A percentile compares a stretch with the other conserved stretches of the same genome.
These are phyloP conservation scores for Lagerstroemia speciosa DNA, from an alignment of 345 rosid species.

Conservation along the genomic window DNA sequence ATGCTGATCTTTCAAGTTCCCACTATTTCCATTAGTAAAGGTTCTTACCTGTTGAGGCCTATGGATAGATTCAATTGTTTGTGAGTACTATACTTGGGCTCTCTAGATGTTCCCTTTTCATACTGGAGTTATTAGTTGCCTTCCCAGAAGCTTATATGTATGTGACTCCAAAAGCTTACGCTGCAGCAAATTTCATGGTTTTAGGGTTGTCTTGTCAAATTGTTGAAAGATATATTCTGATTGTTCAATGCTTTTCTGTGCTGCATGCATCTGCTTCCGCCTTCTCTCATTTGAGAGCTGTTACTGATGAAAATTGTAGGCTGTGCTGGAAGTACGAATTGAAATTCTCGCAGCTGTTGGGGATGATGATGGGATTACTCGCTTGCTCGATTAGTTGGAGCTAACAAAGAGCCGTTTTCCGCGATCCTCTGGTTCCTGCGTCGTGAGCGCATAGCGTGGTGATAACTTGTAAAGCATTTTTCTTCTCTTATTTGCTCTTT, in stretches of 20 bases:
- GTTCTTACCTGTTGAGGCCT: neutral
- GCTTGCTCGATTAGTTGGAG: constrained; percentile 62
- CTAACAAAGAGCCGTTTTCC: neutral
- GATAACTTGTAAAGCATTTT: constrained; percentile 31
- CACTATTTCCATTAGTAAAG: neutral
- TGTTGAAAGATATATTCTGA: neutral
- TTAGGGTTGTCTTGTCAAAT: neutral
- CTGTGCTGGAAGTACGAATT: constrained; percentile 60
- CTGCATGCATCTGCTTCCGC: neutral
- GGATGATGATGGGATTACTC: constrained; percentile 77
- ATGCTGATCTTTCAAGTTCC: neutral
- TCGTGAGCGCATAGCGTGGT: neutral
- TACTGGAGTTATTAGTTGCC: neutral
- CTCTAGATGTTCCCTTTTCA: neutral
- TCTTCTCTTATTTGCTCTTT: neutral
- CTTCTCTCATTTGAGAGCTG: neutral
- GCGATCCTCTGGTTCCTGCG: neutral
- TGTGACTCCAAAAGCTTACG: neutral
- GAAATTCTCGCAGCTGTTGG: constrained; percentile 80
- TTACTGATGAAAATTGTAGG: constrained; percentile 36
- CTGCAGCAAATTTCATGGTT: neutral
- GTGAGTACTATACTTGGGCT: neutral
- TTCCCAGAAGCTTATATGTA: neutral
- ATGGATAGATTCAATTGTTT: neutral
- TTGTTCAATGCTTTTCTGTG: neutral